Evolutionary conservation across 805 yeast genomes (phyloP), one percentile per base, ranked within the genome.

Genomic region (Barnettozyma salicaria): DNA sequence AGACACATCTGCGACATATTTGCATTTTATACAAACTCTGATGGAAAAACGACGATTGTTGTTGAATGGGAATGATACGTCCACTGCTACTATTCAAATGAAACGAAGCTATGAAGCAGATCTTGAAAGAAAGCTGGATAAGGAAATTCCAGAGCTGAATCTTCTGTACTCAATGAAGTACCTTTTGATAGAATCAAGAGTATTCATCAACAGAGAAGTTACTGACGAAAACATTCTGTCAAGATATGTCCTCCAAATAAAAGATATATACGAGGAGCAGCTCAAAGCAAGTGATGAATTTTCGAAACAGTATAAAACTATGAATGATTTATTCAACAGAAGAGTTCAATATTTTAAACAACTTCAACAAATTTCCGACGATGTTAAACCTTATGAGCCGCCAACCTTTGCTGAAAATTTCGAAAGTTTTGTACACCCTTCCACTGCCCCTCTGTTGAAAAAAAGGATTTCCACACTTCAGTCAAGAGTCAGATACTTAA

Each of bases 311-410:
- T 65, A 73, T 27, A 69, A 72, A 16, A 63, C 65, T 29, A 63
- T 79, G 42, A 76, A 86, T 44, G 70, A 72, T 22, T 70, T 84
- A 1, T 90, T 79, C 61, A 92, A 90, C 58, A 64, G 78, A n/a
- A 76, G 90, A 36, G 72, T 90, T 26, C 82, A 73, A 29, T 92
- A 89, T 57, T 92, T 80, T 62, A 77, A 78, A 49, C 89, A 86
- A 43, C 68, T 92, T 21, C 98, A 92, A 58, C 80, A 70, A 36
- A 70, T 89, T 18, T 87, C 97, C 0, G 97, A 92, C 59, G 78
- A 78, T 28, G 89, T 90, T 24, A n/a, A n/a, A n/a, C n/a, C n/a
- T n/a, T n/a, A n/a, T n/a, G n/a, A n/a, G n/a, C n/a, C n/a, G n/a
- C n/a, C n/a, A n/a, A n/a, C n/a, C n/a, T n/a, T n/a, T n/a, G n/a